A percentile compares a stretch with the other conserved stretches of the same genome.
Evolutionary conservation across 768 basidiomycete genomes (phyloP).

Genomic region (Auricularia cornea): DNA sequence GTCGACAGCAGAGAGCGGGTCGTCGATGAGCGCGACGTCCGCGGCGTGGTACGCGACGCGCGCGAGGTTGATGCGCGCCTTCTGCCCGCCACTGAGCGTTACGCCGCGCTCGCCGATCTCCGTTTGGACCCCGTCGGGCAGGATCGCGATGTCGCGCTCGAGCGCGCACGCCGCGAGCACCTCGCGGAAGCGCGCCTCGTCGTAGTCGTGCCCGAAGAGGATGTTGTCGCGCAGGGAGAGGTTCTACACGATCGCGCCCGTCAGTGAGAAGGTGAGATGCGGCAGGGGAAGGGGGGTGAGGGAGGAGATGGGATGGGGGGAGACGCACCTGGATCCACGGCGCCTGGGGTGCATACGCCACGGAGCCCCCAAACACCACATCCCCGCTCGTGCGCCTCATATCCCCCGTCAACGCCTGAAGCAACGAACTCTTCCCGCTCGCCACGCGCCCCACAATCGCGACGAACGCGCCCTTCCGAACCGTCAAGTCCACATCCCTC

Average conservation of each 20-base stretch:
- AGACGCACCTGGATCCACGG: constrained; percentile 23
- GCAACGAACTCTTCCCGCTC: constrained; percentile 59
- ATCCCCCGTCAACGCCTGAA: constrained; percentile 54
- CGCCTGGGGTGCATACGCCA: constrained; percentile 26
- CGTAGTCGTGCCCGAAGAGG: constrained; percentile 57
- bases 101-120: constrained; percentile 76
- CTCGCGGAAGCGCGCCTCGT: constrained; percentile 49
- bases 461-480: constrained; percentile 52
- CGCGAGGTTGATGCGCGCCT: constrained; percentile 63
- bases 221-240: constrained; percentile 69
- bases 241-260: constrained; percentile 52
- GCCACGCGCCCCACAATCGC: constrained; percentile 69
- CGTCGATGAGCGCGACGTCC: constrained; percentile 27
- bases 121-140: constrained; percentile 61
- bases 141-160: constrained; percentile 59
- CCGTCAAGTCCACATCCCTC: constrained; percentile 34
- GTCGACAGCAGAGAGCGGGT: constrained; percentile 67
- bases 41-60: constrained; percentile 61
- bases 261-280: too few species aligned
- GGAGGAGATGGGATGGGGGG: constrained; percentile 39
- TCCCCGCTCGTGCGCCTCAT: constrained; percentile 55
- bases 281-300: constrained; percentile 51
- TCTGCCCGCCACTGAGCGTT: constrained; percentile 38
- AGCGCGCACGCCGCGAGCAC: constrained; percentile 61
- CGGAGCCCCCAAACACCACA: constrained; percentile 31